Percentiles rank a stretch among this genome's conserved stretches.
Conservation (phyloP, 1,139 yeast species). For the Taiozyma sp. region DNA sequence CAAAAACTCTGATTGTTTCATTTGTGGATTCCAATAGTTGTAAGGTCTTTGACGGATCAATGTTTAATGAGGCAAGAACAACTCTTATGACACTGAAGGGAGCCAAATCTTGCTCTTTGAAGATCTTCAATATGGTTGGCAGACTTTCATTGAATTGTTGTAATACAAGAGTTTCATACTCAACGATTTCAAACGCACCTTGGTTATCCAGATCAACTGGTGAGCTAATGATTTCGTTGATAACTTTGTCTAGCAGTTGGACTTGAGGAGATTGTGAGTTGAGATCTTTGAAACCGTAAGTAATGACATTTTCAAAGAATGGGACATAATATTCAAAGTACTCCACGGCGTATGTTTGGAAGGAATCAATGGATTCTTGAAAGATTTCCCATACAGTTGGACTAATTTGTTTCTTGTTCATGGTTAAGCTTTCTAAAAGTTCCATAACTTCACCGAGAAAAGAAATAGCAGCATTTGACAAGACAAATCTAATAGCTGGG, state of each 20-base stretch:
- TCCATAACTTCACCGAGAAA: constrained; percentile 80
- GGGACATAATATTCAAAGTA: constrained; percentile 77
- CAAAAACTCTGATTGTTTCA: constrained; percentile 47
- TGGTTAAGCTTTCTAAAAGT: constrained; percentile 43
- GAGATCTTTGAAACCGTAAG: constrained; percentile 59
- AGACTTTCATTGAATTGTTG: constrained; percentile 15
- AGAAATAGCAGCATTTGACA: constrained; percentile 64
- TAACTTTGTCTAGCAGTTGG: constrained; percentile 28
- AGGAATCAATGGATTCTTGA: constrained; percentile 37
- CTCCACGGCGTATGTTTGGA: constrained; percentile 52
- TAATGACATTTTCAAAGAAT: constrained; percentile 69
- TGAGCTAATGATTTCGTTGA: constrained; percentile 24
- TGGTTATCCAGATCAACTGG: constrained; percentile 19
- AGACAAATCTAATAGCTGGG: constrained; percentile 68
- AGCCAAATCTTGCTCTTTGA: constrained; percentile 17
- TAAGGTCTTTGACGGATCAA: constrained; percentile 57
- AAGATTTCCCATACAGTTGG: constrained; percentile 33
- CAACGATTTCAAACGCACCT: constrained; percentile 20
- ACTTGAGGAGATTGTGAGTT: constrained; percentile 28
- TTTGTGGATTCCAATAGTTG: constrained; percentile 44
- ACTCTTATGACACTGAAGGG: constrained; percentile 51
- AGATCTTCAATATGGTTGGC: constrained; percentile 9
- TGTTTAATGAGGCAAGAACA: constrained; percentile 59
- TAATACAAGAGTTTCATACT: constrained; percentile 17
- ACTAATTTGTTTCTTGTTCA: constrained; percentile 15